Percentiles rank a stretch among this genome's conserved stretches.
These are phyloP conservation scores for Musa schizocarpa DNA, from an alignment of 176 grass and related monocot species.

Conservation along the genomic window DNA sequence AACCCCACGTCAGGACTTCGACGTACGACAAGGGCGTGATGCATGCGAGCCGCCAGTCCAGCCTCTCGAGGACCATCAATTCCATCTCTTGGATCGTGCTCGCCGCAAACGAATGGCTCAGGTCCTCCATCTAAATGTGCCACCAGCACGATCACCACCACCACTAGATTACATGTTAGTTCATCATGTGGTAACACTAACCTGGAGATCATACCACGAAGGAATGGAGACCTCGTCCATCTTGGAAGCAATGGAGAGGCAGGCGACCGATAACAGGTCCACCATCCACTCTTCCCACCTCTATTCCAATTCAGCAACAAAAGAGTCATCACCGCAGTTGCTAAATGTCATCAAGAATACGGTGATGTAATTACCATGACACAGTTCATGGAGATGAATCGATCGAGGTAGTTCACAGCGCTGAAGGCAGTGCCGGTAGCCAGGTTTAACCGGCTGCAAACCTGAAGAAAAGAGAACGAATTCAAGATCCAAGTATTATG, in stretches of 20 bases:
- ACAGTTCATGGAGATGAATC: conserved; percentile 69
- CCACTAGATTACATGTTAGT: no score
- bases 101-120: conserved; percentile 39
- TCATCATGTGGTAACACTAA: neutral
- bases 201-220: conserved; percentile 67
- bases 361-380: conserved; percentile 17
- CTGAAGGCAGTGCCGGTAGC: conserved; percentile 35
- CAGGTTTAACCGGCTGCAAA: conserved; percentile 31
- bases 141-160: neutral
- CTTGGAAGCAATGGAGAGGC: conserved; percentile 73
- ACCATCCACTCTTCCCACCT: conserved; percentile 81
- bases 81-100: conserved; percentile 57
- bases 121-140: conserved; percentile 44
- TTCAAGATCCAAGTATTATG: no score
- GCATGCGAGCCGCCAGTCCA: conserved; percentile 68
- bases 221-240: conserved; percentile 51
- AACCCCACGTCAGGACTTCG: neutral
- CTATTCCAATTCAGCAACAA: conserved; percentile 16
- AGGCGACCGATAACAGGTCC: conserved; percentile 65
- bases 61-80: conserved; percentile 54
- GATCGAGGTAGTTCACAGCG: conserved; percentile 63
- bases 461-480: conserved; percentile 20
- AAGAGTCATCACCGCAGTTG: no score
- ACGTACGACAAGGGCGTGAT: conserved; percentile 61
- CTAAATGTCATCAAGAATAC: no score